Percentiles rank a stretch among this genome's conserved stretches.
Conservation (phyloP, 2,329 filamentous ascomycete species). For the Cladophialophora psammophila region DNA sequence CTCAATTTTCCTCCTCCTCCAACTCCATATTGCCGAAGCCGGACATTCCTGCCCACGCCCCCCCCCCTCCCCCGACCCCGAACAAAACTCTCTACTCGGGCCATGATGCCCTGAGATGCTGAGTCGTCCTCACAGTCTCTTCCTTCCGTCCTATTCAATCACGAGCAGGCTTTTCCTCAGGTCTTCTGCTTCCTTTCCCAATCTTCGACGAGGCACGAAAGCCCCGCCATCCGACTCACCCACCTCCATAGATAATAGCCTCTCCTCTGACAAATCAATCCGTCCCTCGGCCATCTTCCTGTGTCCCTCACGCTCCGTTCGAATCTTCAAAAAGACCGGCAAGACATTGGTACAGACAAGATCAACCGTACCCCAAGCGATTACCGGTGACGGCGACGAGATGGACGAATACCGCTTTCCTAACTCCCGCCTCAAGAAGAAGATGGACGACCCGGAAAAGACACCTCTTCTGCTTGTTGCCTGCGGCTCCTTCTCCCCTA, state of each 20-base stretch:
- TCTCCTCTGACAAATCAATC: conserved; percentile 33
- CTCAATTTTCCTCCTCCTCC: conserved; percentile 7
- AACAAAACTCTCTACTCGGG: conserved; percentile 22
- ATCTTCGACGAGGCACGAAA: conserved; percentile 14
- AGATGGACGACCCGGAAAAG: conserved; percentile 57
- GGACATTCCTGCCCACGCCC: conserved; percentile 20
- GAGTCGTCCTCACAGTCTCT: conserved; percentile 25
- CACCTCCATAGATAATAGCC: conserved; percentile 16
- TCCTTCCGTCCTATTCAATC: conserved; percentile 21
- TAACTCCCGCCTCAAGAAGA: conserved; percentile 53
- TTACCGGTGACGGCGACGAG: conserved; percentile 35
- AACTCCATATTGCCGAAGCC: conserved; percentile 28
- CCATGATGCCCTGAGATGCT: conserved; percentile 37
- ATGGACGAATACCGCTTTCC: conserved; percentile 56
- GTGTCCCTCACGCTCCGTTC: conserved; percentile 14
- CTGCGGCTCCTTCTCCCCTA: conserved; percentile 72
- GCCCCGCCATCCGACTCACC: conserved; percentile 29
- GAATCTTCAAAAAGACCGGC: conserved; percentile 1
- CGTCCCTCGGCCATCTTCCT: conserved; percentile 21
- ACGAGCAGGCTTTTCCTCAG: conserved; percentile 7
- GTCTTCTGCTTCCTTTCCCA: conserved; percentile 8
- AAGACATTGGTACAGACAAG: conserved; percentile 21
- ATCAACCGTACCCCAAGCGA: conserved; percentile 35
- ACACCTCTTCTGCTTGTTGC: conserved; percentile 57
- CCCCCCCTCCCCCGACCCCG: conserved; percentile 10